Conservation (phyloP, 495 filamentous ascomycete genomes). For the Aspergillus avenaceus region DNA sequence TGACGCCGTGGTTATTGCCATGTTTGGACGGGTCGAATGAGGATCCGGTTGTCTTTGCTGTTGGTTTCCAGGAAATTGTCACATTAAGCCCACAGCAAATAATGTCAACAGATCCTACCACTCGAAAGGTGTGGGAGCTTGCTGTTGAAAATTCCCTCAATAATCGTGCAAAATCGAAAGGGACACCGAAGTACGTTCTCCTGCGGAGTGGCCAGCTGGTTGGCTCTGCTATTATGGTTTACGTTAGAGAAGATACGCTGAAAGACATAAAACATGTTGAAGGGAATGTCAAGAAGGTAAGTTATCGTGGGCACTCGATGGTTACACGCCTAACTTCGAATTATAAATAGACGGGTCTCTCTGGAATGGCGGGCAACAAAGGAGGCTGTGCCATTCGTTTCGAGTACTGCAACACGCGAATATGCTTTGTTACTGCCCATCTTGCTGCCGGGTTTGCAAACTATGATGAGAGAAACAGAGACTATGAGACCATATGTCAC, state of each 20-base stretch:
- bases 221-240: slow-evolving; percentile 86
- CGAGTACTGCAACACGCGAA: slow-evolving; percentile 86
- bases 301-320: background rate
- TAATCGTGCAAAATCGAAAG: slow-evolving; percentile 51
- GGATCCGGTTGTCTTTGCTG: slow-evolving; percentile 60
- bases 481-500: slow-evolving; percentile 84
- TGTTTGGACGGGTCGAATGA: slow-evolving; percentile 36
- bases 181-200: slow-evolving; percentile 77
- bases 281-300: slow-evolving; percentile 83
- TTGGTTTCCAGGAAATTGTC: slow-evolving; percentile 98
- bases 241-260: slow-evolving; percentile 73
- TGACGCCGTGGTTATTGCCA: slow-evolving; percentile 80
- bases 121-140: slow-evolving; percentile 80
- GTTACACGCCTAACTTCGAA: slow-evolving; percentile 10
- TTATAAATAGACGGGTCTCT: slow-evolving; percentile 78
- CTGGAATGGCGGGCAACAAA: slow-evolving; percentile 97
- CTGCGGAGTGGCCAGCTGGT: slow-evolving; percentile 92
- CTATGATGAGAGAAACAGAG: slow-evolving; percentile 90
- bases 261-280: slow-evolving; percentile 91
- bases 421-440: slow-evolving; percentile 97
- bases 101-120: slow-evolving; percentile 92
- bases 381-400: slow-evolving; percentile 95
- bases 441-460: slow-evolving; percentile 95
- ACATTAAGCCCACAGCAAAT: slow-evolving; percentile 96
- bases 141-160: slow-evolving; percentile 79